Evolutionary conservation across 2,329 filamentous ascomycete genomes (phyloP), one percentile per base, ranked within the genome.

Genomic region (Penicillium sp.): DNA sequence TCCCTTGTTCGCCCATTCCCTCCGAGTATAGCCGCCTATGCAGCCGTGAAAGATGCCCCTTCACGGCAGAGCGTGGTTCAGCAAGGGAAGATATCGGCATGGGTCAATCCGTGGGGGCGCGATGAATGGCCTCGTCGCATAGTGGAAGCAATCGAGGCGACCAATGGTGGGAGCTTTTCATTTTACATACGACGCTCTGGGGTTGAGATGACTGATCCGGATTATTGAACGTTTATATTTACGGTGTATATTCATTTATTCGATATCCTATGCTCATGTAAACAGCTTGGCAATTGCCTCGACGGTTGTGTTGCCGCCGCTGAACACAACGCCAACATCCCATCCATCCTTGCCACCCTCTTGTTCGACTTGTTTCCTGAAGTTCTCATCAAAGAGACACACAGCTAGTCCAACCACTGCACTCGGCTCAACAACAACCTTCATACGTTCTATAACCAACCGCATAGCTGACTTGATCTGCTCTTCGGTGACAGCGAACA

Each of bases 341-440:
- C 92, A 96, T 0, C 90, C 91, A 13, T 83, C 79, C 51, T 84
- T 81, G 0, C 90, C 89, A 0, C 79, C 89, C 73, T 92, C 89
- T 58, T 65, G 62, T 54, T 73, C 73, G 11, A 92, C 88, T 74
- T 88, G 74, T 13, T 69, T 72, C 57, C 91, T 79, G 61, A 97
- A 97, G 4, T 92, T 90, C 75, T 95, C 90, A 71, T 96, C 89
- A 63, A 85, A 97, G 64, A 97, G 76, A 51, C 87, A 87, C 8
- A 90, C 89, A 0, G 93, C 94, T 58, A 97, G 73, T 1, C 86
- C 85, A n/a, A 97, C 92, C 2, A 87, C 91, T 0, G 89, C 85
- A 74, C 88, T 92, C 23, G 93, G 93, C 80, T 97, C 93, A 13
- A 97, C 86, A 23, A 97, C 86, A 46, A 96, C 78, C 84, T 97